Evolutionary conservation across 805 yeast genomes (phyloP), one percentile per base, ranked within the genome.

Genomic region (Komagataella kurtzmanii): DNA sequence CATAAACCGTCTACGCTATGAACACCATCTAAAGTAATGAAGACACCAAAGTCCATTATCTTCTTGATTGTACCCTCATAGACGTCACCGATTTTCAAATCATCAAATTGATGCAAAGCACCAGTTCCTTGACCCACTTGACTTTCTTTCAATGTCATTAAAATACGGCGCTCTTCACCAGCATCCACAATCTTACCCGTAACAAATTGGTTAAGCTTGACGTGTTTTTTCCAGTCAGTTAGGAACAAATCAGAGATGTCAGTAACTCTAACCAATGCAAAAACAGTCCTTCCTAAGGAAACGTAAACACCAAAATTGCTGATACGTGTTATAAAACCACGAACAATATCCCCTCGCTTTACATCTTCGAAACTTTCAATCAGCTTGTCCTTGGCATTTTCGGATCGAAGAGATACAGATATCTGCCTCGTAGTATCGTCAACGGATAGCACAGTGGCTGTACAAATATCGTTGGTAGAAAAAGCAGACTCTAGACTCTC

Each of bases 41-140:
- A 91, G 3, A 88, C 96, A 70, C 99, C 99, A 63, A 83, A 91
- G 48, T 87, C 95, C 40, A 89, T 81, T 21, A 83, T 86, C 54
- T 77, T 77, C 62, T 79, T 82, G 47, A 91, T 83, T 2, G 81
- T 68, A 63, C 97, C 99, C 61, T 85, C 91, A 58, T 71, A 79
- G 30, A 83, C 69, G 24, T 83, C 86, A 52, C 86, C 95, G 50
- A 74, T 80, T 52, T 77, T 67, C 52, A 91, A 71, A 53, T 86
- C 93, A 47, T 76, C 81, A 57, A 84, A 81, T 51, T 71, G 70
- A 64, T 83, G 85, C 60, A 80, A 64, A 30, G 74, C 63, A 52
- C 76, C 72, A 54, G 79, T 63, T 19, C 81, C 81, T 47, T 96
- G 96, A 52, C 78, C 79, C 47, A 91, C 80, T 58, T 82, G 90